Evolutionary conservation across 306 rosid species (phyloP).

Genomic region (Oxytropis ochrocephala): DNA sequence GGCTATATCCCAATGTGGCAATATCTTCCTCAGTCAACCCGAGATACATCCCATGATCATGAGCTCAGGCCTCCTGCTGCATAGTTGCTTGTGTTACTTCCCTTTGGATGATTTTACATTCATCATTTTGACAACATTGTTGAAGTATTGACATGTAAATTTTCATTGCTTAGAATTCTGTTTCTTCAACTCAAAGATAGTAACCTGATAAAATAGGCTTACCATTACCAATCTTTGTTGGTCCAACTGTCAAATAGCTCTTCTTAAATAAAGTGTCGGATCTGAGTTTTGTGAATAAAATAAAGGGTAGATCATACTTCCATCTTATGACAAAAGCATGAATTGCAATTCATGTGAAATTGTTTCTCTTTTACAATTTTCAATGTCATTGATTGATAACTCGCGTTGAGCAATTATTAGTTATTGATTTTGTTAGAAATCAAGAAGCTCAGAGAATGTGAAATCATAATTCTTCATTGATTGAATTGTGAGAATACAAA

Average conservation of each 20-base stretch:
- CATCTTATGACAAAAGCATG: too few species aligned
- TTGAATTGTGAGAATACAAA: too few species aligned
- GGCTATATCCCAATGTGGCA: slow-evolving; percentile 88
- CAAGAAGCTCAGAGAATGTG: too few species aligned
- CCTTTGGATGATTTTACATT: slow-evolving; percentile 12
- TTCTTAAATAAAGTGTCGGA: neutral
- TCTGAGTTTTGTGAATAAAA: neutral
- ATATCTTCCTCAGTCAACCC: slow-evolving; percentile 57
- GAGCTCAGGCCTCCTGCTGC: slow-evolving; percentile 99
- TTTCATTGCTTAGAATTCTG: slow-evolving; percentile 28
- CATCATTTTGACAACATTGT: slow-evolving; percentile 17
- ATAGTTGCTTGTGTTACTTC: slow-evolving; percentile 15
- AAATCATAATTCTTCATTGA: too few species aligned
- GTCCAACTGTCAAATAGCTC: neutral
- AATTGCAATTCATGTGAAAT: neutral
- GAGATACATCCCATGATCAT: slow-evolving; percentile 86
- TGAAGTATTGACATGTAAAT: slow-evolving; percentile 36
- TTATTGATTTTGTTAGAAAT: neutral
- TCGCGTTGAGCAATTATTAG: neutral
- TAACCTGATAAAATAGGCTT: slow-evolving; percentile 24
- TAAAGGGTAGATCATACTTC: neutral
- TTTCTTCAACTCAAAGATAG: neutral
- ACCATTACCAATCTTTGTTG: neutral
- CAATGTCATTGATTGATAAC: neutral
- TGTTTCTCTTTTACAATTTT: neutral